phyloP scores from a whole-genome alignment of 2,329 filamentous ascomycete species.

The Lojkania enalia region DNA sequence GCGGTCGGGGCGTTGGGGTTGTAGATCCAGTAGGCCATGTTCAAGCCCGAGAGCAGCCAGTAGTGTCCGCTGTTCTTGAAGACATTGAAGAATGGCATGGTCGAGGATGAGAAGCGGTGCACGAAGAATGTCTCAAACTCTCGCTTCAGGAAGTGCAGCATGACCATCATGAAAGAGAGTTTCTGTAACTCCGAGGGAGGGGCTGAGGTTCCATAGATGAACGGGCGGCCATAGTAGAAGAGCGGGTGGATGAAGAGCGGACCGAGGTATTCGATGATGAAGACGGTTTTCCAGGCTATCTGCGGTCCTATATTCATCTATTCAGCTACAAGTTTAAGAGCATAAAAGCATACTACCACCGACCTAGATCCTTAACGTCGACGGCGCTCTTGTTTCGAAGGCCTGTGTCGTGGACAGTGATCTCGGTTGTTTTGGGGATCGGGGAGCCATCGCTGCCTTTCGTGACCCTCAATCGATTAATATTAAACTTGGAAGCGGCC shows the following conservation, averaged over 20 bases:
- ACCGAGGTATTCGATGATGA: slow-evolving; percentile 91
- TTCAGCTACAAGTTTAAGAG: not conserved
- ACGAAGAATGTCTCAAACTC: slow-evolving; percentile 93
- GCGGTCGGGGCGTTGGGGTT: slow-evolving; percentile 71
- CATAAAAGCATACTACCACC: not conserved
- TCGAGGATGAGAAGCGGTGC: slow-evolving; percentile 91
- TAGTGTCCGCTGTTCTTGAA: slow-evolving; percentile 96
- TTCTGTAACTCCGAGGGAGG: slow-evolving; percentile 68
- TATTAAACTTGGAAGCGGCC: slow-evolving; percentile 56
- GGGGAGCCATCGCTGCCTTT: slow-evolving; percentile 65
- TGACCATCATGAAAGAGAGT: slow-evolving; percentile 72
- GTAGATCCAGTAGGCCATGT: slow-evolving; percentile 86
- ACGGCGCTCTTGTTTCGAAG: slow-evolving; percentile 64
- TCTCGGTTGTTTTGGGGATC: slow-evolving; percentile 58
- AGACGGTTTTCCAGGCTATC: slow-evolving; percentile 90
- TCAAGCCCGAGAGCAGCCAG: slow-evolving; percentile 80
- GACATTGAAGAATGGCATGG: slow-evolving; percentile 89
- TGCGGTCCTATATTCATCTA: slow-evolving; percentile 67
- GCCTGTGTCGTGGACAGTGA: slow-evolving; percentile 58
- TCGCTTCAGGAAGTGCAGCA: slow-evolving; percentile 88
- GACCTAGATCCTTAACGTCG: slow-evolving; percentile 92
- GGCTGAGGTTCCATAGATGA: slow-evolving; percentile 65
- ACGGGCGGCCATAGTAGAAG: slow-evolving; percentile 70
- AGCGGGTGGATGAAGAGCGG: slow-evolving; percentile 85
- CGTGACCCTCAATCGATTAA: slow-evolving; percentile 65